phyloP scores from a whole-genome alignment of 169 alveolate genomes.

The Eimeria necatrix region DNA sequence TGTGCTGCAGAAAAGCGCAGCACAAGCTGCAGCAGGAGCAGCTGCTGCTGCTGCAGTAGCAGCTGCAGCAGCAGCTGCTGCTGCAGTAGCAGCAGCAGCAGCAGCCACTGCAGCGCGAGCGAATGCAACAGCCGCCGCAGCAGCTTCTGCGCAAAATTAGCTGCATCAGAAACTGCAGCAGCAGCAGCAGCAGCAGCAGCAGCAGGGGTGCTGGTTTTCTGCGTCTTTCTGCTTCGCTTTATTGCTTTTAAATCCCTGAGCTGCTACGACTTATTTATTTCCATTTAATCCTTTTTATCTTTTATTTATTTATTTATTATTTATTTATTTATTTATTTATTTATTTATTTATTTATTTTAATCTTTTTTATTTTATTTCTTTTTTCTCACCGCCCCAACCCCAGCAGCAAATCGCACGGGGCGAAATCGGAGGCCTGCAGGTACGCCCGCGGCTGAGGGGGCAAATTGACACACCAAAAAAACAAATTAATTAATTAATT shows the following conservation, averaged over 20 bases:
- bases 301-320: not conserved
- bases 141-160: not conserved
- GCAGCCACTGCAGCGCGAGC: not conserved
- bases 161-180: too few relatives aligned
- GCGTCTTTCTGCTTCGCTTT: not conserved
- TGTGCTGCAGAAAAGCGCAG: slow-evolving; percentile 20
- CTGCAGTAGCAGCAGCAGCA: not conserved
- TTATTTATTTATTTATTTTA: not conserved
- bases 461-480: too few relatives aligned
- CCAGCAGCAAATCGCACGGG: not conserved
- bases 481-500: too few relatives aligned
- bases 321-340: not conserved
- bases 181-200: too few relatives aligned
- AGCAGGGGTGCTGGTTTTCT: too few relatives aligned
- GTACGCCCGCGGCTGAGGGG: not conserved
- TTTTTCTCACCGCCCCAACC: slow-evolving; percentile 1
- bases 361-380: not conserved
- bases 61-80: slow-evolving; percentile 22
- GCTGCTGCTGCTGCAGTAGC: slow-evolving; percentile 7
- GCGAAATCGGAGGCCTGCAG: not conserved
- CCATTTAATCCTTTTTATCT: not conserved
- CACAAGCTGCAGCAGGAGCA: slow-evolving; percentile 26
- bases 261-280: not conserved
- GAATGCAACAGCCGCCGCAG: not conserved
- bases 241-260: not conserved